Base-by-base conservation (phyloP, 2,329 filamentous ascomycete genomes). In the Xylaria sp. region DNA sequence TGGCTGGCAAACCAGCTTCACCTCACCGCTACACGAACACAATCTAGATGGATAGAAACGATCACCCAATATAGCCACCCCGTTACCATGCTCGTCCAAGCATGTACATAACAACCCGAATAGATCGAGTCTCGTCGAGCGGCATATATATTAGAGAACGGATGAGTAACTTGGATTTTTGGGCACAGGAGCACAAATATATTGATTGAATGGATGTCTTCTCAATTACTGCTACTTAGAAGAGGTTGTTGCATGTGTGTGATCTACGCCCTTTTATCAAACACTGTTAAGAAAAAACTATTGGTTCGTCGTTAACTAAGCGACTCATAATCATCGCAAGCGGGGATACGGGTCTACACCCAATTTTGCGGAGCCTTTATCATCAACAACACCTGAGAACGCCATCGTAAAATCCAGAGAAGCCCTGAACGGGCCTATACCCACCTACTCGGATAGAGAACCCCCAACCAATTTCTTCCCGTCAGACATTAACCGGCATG, bases 331-430 rank as follows among this genome's bases (percentile, higher is more conserved):
- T 28, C 42, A 20, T 26, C 17, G 38, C 17, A n/a, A 38, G 15
- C 20, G 23, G 17, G 23, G 17, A 17, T 33, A 54, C 31, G 40
- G 13, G 31, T 28, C 38, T 36, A 9, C 56, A 23, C 48, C 15
- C 15, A 59, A 60, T 40, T 31, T 26, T 44, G 48, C 38, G 26
- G 36, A 46, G 44, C 28, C 31, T 59, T 36, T 3, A 28, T 20
- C 44, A 11, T 51, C 23, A 33, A 36, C 23, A 44, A 62, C 42
- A 57, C 59, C 65, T 54, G 20, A 51, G 51, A 57, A 70, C 65
- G 59, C 57, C 69, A 28, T 44, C 63, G 62, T 49, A 63, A 71
- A 54, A 58, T 33, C 62, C 48, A 6, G 70, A 54, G n/a, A 38
- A 62, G 54, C 10, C 10, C 53, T 17, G 28, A 28, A 40, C 3